Evolutionary conservation across 163 green algal species (phyloP).

Genomic region (Volvox carteri): DNA sequence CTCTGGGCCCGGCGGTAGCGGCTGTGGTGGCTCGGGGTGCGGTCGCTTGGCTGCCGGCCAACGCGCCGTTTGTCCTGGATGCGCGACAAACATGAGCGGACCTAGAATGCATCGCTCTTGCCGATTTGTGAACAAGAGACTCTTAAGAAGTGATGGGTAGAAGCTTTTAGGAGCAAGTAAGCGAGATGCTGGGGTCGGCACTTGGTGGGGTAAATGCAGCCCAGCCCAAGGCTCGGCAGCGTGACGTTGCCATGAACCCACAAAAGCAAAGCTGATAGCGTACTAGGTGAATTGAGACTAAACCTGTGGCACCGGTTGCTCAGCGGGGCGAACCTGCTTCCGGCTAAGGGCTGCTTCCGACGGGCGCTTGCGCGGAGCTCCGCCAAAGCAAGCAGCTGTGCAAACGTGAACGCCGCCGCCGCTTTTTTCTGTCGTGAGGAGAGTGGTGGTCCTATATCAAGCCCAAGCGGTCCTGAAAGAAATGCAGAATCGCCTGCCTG

Average conservation of each 20-base stretch:
- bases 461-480: neutral
- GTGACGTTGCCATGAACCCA: no score
- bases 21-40: neutral
- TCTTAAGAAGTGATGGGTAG: no score
- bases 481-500: neutral
- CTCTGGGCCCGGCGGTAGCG: neutral
- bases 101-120: no score
- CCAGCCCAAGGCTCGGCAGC: no score
- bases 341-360: neutral
- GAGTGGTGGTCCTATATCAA: neutral
- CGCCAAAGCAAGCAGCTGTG: slow-evolving; percentile 21
- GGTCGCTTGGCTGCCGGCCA: neutral
- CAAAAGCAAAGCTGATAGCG: no score
- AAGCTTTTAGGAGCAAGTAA: no score
- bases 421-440: slow-evolving; percentile 6
- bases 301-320: no score
- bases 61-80: neutral
- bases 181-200: no score
- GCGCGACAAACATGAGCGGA: no score
- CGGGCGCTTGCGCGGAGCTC: neutral
- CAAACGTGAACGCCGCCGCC: neutral
- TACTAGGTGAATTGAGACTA: no score
- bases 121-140: no score
- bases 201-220: no score
- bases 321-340: neutral